Percentiles rank a stretch among this genome's conserved stretches.
phyloP scores from a whole-genome alignment of 495 filamentous ascomycete genomes.

The Lasiosphaeris hirsuta region DNA sequence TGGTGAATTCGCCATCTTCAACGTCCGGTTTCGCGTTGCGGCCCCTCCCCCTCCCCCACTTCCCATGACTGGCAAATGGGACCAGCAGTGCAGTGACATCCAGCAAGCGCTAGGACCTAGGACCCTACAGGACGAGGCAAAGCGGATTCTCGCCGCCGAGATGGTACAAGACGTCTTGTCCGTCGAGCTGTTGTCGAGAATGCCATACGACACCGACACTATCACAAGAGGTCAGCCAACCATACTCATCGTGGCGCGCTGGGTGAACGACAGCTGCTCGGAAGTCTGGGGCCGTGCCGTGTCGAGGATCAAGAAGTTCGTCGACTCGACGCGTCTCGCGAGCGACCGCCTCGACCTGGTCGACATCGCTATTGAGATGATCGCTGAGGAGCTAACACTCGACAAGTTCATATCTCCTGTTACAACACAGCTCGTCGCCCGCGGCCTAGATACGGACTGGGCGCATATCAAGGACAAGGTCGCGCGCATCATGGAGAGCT shows the following conservation, averaged over 20 bases:
- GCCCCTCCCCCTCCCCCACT: background rate
- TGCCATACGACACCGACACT: background rate
- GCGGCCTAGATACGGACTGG: background rate
- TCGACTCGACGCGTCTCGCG: background rate
- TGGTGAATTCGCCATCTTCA: no score
- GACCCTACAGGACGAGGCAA: background rate
- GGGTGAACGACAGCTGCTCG: background rate
- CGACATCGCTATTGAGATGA: background rate
- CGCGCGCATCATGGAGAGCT: background rate
- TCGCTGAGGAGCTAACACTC: background rate
- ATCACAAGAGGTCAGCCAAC: background rate
- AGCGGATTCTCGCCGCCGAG: background rate
- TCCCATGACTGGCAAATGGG: background rate
- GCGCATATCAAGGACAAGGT: background rate
- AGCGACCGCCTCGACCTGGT: background rate
- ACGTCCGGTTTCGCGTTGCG: no score
- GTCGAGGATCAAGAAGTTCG: background rate
- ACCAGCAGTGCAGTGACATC: background rate
- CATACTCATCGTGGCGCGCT: conserved; percentile 1
- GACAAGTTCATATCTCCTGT: background rate
- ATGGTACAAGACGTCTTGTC: background rate
- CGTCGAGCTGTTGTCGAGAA: background rate
- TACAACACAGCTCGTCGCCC: background rate
- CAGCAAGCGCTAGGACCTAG: background rate
- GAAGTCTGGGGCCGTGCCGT: background rate